Evolutionary conservation across 129 eudicot genomes (phyloP).

Genomic region (Chrysanthemum seticuspe): DNA sequence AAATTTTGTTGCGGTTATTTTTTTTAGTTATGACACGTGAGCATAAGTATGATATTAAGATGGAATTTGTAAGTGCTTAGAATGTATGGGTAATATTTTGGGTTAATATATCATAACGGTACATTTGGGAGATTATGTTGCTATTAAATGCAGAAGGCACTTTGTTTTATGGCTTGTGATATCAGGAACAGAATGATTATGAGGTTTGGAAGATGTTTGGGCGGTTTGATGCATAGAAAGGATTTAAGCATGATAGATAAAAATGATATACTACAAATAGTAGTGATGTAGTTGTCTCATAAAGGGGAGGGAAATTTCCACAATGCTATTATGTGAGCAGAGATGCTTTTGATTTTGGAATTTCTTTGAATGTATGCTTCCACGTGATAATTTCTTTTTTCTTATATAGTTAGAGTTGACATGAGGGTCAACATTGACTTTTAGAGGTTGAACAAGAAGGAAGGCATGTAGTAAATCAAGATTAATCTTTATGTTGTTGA

Average conservation of each 20-base stretch:
- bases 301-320: constrained; percentile 4
- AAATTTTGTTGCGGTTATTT: too few relatives aligned
- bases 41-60: too few relatives aligned
- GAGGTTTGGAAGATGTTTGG: too few relatives aligned
- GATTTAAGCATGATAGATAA: too few relatives aligned
- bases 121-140: too few relatives aligned
- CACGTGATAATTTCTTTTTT: not conserved
- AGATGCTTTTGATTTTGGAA: constrained; percentile 13
- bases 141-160: too few relatives aligned
- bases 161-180: too few relatives aligned
- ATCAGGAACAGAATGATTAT: too few relatives aligned
- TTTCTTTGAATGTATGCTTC: not conserved
- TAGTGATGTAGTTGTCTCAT: not conserved
- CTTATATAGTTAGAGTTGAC: not conserved
- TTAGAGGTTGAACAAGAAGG: constrained; percentile 6
- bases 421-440: constrained; percentile 8
- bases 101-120: not conserved
- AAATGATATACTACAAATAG: too few relatives aligned
- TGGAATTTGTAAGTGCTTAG: too few relatives aligned
- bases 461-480: constrained; percentile 3
- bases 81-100: constrained; percentile 28
- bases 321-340: not conserved
- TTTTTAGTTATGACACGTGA: too few relatives aligned
- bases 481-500: not conserved
- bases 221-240: too few relatives aligned